These are phyloP conservation scores for Alternaria burnsii DNA, from an alignment of 2,329 filamentous ascomycete species.

Conservation along the genomic window DNA sequence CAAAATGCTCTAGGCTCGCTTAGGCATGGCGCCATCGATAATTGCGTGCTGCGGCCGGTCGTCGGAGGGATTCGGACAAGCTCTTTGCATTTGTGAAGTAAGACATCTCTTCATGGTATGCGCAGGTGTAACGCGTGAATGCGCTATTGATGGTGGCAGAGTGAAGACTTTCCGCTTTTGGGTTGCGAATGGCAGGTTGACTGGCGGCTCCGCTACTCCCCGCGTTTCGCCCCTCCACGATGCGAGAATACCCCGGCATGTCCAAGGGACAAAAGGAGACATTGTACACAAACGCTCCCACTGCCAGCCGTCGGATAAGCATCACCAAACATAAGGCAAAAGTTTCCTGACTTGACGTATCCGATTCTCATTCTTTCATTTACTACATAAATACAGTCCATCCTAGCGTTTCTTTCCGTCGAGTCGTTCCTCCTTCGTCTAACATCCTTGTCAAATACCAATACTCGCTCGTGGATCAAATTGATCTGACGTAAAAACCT, in stretches of 20 bases:
- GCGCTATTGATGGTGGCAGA: not conserved
- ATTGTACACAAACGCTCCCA: not conserved
- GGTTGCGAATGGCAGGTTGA: slow-evolving; percentile 6
- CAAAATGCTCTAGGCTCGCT: slow-evolving; percentile 26
- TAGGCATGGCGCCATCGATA: slow-evolving; percentile 25
- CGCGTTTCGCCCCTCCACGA: slow-evolving; percentile 18
- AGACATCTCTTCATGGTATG: not conserved
- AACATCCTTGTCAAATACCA: slow-evolving; percentile 12
- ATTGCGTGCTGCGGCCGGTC: slow-evolving; percentile 27
- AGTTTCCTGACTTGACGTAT: slow-evolving; percentile 20
- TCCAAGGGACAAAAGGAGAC: slow-evolving; percentile 1
- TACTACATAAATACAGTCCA: slow-evolving; percentile 41
- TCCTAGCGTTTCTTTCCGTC: slow-evolving; percentile 26
- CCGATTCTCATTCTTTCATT: slow-evolving; percentile 35
- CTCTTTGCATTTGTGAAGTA: not conserved
- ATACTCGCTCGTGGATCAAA: slow-evolving; percentile 17
- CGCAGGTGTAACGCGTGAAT: not conserved
- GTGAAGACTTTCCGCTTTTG: slow-evolving; percentile 8
- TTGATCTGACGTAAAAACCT: slow-evolving; percentile 26
- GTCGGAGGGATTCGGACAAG: slow-evolving; percentile 30
- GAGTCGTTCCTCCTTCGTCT: slow-evolving; percentile 19
- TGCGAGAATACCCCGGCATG: slow-evolving; percentile 22
- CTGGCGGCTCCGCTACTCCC: slow-evolving; percentile 14
- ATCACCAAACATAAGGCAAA: not conserved
- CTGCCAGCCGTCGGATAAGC: not conserved